Conservation (phyloP, 305 asterid species). For the Caryopteris hybrid region DNA sequence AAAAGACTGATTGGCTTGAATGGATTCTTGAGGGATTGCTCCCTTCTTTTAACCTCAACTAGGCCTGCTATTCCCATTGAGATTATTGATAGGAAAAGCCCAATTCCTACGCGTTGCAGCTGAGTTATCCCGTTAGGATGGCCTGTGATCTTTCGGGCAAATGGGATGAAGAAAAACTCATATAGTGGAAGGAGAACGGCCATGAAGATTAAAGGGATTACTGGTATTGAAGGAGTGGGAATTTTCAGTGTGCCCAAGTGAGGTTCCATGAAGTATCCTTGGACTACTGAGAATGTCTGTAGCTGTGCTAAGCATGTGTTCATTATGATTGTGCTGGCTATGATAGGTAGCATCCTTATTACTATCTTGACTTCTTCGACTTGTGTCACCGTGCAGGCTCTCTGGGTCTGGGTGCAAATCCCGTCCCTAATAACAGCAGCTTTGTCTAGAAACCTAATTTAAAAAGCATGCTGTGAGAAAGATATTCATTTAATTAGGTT, state of each 20-base stretch:
- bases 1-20: slow-evolving; percentile 31
- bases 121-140: slow-evolving; percentile 49
- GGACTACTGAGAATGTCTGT: slow-evolving; percentile 45
- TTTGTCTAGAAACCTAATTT: slow-evolving; percentile 41
- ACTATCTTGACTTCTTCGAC: slow-evolving; percentile 56
- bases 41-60: slow-evolving; percentile 48
- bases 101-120: slow-evolving; percentile 48
- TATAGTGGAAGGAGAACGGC: slow-evolving; percentile 41
- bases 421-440: slow-evolving; percentile 32
- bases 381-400: slow-evolving; percentile 46
- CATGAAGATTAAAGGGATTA: slow-evolving; percentile 51
- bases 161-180: slow-evolving; percentile 44
- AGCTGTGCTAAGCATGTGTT: slow-evolving; percentile 54
- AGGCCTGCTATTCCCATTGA: slow-evolving; percentile 45
- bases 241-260: slow-evolving; percentile 35
- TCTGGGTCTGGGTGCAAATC: slow-evolving; percentile 15
- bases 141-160: slow-evolving; percentile 35
- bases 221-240: slow-evolving; percentile 46
- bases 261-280: slow-evolving; percentile 50
- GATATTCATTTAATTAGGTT: not conserved
- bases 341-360: slow-evolving; percentile 43
- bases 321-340: slow-evolving; percentile 42
- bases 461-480: not conserved
- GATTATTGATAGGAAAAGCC: slow-evolving; percentile 38
- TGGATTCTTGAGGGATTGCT: slow-evolving; percentile 31